phyloP scores from a whole-genome alignment of 768 basidiomycete species.

The Lactarius tabidus region DNA sequence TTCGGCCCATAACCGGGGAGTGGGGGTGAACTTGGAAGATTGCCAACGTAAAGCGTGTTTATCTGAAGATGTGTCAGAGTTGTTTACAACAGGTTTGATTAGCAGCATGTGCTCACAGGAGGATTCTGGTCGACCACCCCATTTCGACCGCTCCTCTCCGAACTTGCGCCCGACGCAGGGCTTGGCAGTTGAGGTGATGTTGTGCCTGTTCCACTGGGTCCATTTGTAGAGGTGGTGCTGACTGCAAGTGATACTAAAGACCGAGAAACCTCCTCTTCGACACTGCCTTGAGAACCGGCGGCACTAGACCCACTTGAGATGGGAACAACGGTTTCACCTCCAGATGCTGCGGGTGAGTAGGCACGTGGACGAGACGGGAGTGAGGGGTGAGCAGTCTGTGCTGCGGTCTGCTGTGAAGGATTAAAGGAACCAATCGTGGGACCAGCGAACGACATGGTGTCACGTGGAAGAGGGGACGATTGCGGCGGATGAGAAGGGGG shows the following conservation, averaged over 20 bases:
- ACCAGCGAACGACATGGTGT: constrained; percentile 22
- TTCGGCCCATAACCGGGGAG: constrained; percentile 70
- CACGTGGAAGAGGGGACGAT: constrained; percentile 29
- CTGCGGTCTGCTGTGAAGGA: constrained; percentile 28
- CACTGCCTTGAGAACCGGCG: constrained; percentile 36
- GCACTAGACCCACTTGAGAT: constrained; percentile 42
- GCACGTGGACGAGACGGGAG: constrained; percentile 32
- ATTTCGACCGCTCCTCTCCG: constrained; percentile 31
- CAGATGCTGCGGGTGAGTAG: constrained; percentile 28
- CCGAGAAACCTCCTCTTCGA: constrained; percentile 36
- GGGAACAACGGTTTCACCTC: constrained; percentile 33
- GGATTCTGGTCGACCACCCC: constrained; percentile 84
- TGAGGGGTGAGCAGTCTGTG: constrained; percentile 30
- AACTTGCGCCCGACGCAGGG: constrained; percentile 63
- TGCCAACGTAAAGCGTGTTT: constrained; percentile 99
- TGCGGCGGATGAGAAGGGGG: constrained; percentile 25
- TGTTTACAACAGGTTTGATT: neutral
- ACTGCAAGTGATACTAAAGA: constrained; percentile 44
- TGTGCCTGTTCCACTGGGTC: constrained; percentile 38
- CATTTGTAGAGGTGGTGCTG: constrained; percentile 35
- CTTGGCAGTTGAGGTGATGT: constrained; percentile 75
- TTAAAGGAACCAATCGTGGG: constrained; percentile 30
- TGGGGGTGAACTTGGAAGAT: constrained; percentile 78
- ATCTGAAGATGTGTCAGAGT: constrained; percentile 46
- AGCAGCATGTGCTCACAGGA: constrained; percentile 51